A percentile compares a stretch with the other conserved stretches of the same genome.
phyloP scores from a whole-genome alignment of 2,329 filamentous ascomycete species.

The Talaromyces piceae region DNA sequence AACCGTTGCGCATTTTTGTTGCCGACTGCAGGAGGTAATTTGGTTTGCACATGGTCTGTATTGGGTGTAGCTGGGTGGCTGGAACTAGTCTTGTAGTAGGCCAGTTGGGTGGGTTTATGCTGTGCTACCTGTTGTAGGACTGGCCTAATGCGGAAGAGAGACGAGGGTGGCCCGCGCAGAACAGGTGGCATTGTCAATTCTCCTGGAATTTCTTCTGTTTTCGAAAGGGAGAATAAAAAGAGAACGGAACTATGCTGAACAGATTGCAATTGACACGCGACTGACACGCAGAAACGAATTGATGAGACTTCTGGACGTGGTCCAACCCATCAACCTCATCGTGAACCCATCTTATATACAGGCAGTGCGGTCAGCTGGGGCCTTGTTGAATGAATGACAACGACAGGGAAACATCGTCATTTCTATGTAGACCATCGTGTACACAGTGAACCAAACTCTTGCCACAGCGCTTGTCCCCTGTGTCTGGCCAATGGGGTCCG shows the following conservation, averaged over 20 bases:
- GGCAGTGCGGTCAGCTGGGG: no score
- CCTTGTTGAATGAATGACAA: no score
- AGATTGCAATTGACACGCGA: no score
- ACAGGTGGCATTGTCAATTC: not conserved
- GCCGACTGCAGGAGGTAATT: slow-evolving; percentile 19
- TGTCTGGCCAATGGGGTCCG: no score
- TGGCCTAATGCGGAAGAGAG: not conserved
- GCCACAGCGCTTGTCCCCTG: not conserved
- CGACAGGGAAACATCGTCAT: slow-evolving; percentile 20
- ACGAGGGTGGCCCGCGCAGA: not conserved
- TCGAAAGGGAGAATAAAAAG: no score
- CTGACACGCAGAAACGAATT: no score
- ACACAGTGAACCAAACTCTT: not conserved
- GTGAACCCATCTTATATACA: no score
- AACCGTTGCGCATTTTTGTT: slow-evolving; percentile 26
- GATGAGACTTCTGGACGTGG: no score
- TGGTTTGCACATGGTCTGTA: slow-evolving; percentile 26
- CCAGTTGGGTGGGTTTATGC: not conserved
- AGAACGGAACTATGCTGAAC: no score
- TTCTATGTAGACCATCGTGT: not conserved
- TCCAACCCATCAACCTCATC: no score
- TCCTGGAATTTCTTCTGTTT: no score
- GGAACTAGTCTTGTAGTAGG: not conserved
- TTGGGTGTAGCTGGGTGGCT: slow-evolving; percentile 1
- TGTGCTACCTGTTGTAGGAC: not conserved